A percentile compares a stretch with the other conserved stretches of the same genome.
phyloP scores from a whole-genome alignment of 2,329 filamentous ascomycete genomes.

The Daldinia sp. region DNA sequence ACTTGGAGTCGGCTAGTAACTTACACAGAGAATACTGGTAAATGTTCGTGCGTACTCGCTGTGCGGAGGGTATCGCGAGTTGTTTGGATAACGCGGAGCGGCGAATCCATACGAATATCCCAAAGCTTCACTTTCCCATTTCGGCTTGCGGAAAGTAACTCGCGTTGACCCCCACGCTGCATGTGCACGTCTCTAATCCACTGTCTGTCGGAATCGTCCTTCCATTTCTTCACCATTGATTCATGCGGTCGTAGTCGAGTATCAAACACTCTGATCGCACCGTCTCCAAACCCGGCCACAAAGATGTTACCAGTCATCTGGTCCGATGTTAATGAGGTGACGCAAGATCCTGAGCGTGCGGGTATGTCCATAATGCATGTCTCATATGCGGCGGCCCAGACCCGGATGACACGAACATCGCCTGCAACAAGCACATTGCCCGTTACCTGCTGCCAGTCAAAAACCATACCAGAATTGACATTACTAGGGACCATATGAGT shows the following conservation, averaged over 20 bases:
- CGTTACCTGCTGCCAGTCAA: constrained; percentile 99
- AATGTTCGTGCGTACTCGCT: constrained; percentile 93
- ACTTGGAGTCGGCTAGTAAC: constrained; percentile 52
- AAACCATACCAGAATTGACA: constrained; percentile 93
- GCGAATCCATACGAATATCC: constrained; percentile 90
- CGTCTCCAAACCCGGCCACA: constrained; percentile 95
- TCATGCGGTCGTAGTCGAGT: constrained; percentile 85
- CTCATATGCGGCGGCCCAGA: constrained; percentile 96
- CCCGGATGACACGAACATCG: constrained; percentile 92
- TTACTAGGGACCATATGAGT: constrained; percentile 95
- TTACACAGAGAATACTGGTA: constrained; percentile 94
- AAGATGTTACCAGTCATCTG: constrained; percentile 98
- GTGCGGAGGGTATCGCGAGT: constrained; percentile 84
- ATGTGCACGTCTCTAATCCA: constrained; percentile 98
- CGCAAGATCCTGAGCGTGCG: constrained; percentile 92
- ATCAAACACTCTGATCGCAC: constrained; percentile 93
- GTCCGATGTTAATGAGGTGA: constrained; percentile 95
- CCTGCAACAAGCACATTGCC: constrained; percentile 95
- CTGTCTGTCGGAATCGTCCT: constrained; percentile 84
- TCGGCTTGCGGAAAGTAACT: constrained; percentile 88
- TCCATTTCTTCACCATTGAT: constrained; percentile 96
- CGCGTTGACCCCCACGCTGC: constrained; percentile 92
- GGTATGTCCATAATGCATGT: constrained; percentile 94
- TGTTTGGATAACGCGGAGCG: constrained; percentile 78
- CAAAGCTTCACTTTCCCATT: constrained; percentile 95